Base-by-base conservation (phyloP, 768 basidiomycete species). In the Boletus reticulatus region DNA sequence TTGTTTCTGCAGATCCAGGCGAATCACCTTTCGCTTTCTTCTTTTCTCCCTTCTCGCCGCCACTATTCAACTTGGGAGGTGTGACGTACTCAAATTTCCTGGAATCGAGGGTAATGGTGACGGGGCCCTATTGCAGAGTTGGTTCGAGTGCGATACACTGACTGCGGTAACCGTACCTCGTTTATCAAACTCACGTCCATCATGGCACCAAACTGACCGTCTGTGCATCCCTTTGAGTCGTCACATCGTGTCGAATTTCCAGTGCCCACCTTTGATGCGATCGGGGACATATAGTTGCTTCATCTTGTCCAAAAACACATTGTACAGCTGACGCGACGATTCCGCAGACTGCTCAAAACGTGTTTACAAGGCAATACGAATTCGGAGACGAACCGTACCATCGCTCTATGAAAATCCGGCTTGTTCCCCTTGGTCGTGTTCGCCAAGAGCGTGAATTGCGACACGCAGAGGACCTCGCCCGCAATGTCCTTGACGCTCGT, bases 161-260 rank as follows among this genome's bases (percentile, higher is more conserved):
- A 22, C 17, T 8, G 6, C 29, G 6, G 41, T 31, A 47, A 53
- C 63, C 77, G 39, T 70, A 91, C 93, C 76, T 98, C 94, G 68
- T 98, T 98, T 20, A 81, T 87, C 53, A 96, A 72, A 58, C 77
- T 83, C 50, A 98, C 92, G 54, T 85, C 82, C 94, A 98, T 98
- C 94, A 96, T 96, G 6, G 94, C 94, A 32, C 94, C 94, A 67
- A 98, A 97, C 61, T 77, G 79, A n/a, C 94, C 94, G 70, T 98
- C 94, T 95, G 57, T 37, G 12, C 24, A 13, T 11, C 3, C 0
- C 19, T 20, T 22, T 29, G 50, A 54, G 54, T 57, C 32, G 9
- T 44, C 36, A 11, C 24, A 3, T 22, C 32, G n/a, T 24, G 31
- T 27, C 22, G 32, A 1, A 49, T 37, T 16, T 9, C 17, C 14